A percentile compares a stretch with the other conserved stretches of the same genome.
Conservation (phyloP, 2,329 filamentous ascomycete genomes). For the Metarhizium album region DNA sequence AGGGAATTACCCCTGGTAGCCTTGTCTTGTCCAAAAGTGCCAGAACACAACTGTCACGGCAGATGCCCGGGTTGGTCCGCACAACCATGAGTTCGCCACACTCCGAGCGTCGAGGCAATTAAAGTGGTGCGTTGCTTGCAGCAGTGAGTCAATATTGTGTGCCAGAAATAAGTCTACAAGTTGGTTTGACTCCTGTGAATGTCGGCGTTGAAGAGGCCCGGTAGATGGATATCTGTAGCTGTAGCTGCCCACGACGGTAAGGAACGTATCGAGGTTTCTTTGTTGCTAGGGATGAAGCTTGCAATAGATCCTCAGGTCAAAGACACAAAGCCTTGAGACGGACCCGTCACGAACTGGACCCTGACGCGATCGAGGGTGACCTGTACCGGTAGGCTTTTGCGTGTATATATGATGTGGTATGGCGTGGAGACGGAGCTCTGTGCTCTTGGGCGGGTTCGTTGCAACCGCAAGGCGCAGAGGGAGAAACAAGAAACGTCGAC, state of each 20-base stretch:
- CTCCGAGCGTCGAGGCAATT: neutral
- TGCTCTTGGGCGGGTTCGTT: neutral
- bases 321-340: neutral
- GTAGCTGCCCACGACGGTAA: neutral
- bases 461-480: neutral
- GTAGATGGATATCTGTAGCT: neutral
- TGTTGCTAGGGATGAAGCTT: neutral
- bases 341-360: neutral
- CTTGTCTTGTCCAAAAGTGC: constrained; percentile 4
- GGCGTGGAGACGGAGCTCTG: neutral
- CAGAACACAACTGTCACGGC: constrained; percentile 1
- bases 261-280: neutral
- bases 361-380: neutral
- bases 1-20: constrained; percentile 3
- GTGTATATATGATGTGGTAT: neutral
- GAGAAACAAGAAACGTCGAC: neutral
- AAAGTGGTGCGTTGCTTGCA: neutral
- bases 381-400: neutral
- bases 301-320: neutral
- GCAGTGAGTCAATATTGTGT: neutral
- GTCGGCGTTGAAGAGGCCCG: neutral
- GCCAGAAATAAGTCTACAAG: neutral
- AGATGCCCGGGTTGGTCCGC: neutral
- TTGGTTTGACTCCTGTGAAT: neutral
- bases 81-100: neutral